Percentiles rank a stretch among this genome's conserved stretches.
Conservation (phyloP, 73 alveolate genomes). For the Uronychia binucleata region DNA sequence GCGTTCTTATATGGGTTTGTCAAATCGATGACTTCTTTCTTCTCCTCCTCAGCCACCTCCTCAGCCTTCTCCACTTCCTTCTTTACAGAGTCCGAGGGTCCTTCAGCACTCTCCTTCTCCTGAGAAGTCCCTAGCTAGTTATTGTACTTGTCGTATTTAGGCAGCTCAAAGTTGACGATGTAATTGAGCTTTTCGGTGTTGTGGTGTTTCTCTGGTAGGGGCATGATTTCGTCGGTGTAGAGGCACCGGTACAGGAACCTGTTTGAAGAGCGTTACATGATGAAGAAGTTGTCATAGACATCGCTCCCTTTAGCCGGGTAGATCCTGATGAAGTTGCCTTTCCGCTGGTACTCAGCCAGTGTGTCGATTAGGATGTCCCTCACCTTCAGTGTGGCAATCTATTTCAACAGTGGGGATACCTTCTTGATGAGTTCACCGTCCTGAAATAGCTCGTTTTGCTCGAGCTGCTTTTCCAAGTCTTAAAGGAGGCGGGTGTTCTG, state of each 20-base stretch:
- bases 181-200: not conserved
- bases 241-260: conserved; percentile 16
- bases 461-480: not conserved
- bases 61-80: not conserved
- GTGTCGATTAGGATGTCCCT: conserved; percentile 26
- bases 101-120: not conserved
- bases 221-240: conserved; percentile 24
- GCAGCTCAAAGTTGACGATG: conserved; percentile 10
- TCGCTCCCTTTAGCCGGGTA: conserved; percentile 62
- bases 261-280: conserved; percentile 6
- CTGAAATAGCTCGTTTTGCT: not conserved
- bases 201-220: not conserved
- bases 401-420: conserved; percentile 12
- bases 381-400: conserved; percentile 13
- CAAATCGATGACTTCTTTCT: not conserved
- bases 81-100: not conserved
- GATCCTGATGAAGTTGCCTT: conserved; percentile 65
- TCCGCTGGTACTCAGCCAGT: conserved; percentile 44
- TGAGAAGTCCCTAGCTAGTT: not conserved
- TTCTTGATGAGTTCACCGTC: conserved; percentile 29
- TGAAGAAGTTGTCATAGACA: conserved; percentile 47
- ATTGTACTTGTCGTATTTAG: not conserved
- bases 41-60: not conserved
- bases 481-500: not conserved
- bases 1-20: not conserved